phyloP scores from a whole-genome alignment of 2,329 filamentous ascomycete species.

The Cytospora piceae region DNA sequence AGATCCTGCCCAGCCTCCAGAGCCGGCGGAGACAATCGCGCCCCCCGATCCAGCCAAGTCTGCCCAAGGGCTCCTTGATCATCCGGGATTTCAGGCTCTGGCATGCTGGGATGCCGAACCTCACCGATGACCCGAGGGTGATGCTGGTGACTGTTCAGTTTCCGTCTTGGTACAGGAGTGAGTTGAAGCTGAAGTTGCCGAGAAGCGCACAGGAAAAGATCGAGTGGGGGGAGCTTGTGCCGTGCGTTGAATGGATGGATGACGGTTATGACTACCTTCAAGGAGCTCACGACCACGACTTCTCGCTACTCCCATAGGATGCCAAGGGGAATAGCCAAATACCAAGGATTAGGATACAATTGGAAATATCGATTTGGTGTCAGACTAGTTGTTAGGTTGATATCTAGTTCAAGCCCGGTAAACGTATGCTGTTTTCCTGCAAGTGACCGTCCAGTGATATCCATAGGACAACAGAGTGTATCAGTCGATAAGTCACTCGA shows the following conservation, averaged over 20 bases:
- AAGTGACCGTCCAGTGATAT: too few species aligned
- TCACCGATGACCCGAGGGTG: constrained; percentile 44
- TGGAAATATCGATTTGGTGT: too few species aligned
- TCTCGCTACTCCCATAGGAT: constrained; percentile 35
- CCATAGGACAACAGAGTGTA: background rate
- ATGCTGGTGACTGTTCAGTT: constrained; percentile 48
- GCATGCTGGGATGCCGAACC: constrained; percentile 56
- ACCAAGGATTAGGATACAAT: too few species aligned
- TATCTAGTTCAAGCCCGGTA: too few species aligned
- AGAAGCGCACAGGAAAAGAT: constrained; percentile 37
- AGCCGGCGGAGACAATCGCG: constrained; percentile 39
- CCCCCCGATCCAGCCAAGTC: constrained; percentile 44
- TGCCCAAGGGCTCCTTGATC: constrained; percentile 49
- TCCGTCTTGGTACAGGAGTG: constrained; percentile 43
- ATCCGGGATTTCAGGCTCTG: constrained; percentile 52
- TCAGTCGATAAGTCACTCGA: background rate
- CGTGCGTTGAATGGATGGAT: constrained; percentile 42
- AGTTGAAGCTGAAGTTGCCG: constrained; percentile 40
- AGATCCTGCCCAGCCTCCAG: constrained; percentile 40
- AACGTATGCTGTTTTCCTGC: too few species aligned
- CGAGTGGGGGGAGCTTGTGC: constrained; percentile 41
- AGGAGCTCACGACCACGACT: constrained; percentile 42
- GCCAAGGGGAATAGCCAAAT: too few species aligned
- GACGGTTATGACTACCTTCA: constrained; percentile 44
- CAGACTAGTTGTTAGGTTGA: too few species aligned